These are phyloP conservation scores for Saccharomycopsis sp. DNA, from an alignment of 805 yeast species.

Conservation along the genomic window DNA sequence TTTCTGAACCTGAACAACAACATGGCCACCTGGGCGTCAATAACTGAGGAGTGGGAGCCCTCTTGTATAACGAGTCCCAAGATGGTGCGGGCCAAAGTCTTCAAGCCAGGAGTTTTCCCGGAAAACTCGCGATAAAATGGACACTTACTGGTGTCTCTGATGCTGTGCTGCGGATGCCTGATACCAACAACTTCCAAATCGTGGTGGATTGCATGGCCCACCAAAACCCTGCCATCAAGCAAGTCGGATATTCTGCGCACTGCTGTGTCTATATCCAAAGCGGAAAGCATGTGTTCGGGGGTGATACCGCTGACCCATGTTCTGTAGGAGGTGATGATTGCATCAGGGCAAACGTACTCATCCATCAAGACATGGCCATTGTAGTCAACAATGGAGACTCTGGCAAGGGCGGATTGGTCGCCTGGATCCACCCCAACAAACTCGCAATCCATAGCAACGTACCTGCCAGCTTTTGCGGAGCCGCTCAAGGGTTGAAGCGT, in stretches of 20 bases:
- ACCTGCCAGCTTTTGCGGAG: slow-evolving; percentile 46
- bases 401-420: slow-evolving; percentile 52
- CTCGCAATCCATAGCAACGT: slow-evolving; percentile 83
- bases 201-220: slow-evolving; percentile 81
- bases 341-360: slow-evolving; percentile 64
- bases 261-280: slow-evolving; percentile 59
- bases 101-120: slow-evolving; percentile 65
- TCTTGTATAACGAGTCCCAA: slow-evolving; percentile 56
- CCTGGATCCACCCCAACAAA: slow-evolving; percentile 85
- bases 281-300: slow-evolving; percentile 58
- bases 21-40: slow-evolving; percentile 88
- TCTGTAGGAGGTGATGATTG: slow-evolving; percentile 79
- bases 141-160: slow-evolving; percentile 69
- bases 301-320: slow-evolving; percentile 87
- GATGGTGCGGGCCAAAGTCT: slow-evolving; percentile 50
- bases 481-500: too few species aligned
- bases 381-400: slow-evolving; percentile 81
- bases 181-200: slow-evolving; percentile 63
- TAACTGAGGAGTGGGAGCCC: slow-evolving; percentile 78
- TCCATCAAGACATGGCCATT: slow-evolving; percentile 69
- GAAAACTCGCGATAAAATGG: slow-evolving; percentile 49
- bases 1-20: slow-evolving; percentile 58
- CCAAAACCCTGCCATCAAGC: slow-evolving; percentile 47
- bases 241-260: slow-evolving; percentile 47
- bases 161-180: slow-evolving; percentile 53